A percentile compares a stretch with the other conserved stretches of the same genome.
These are phyloP conservation scores for Areca catechu DNA, from an alignment of 176 grass and related monocot genomes.

Conservation along the genomic window DNA sequence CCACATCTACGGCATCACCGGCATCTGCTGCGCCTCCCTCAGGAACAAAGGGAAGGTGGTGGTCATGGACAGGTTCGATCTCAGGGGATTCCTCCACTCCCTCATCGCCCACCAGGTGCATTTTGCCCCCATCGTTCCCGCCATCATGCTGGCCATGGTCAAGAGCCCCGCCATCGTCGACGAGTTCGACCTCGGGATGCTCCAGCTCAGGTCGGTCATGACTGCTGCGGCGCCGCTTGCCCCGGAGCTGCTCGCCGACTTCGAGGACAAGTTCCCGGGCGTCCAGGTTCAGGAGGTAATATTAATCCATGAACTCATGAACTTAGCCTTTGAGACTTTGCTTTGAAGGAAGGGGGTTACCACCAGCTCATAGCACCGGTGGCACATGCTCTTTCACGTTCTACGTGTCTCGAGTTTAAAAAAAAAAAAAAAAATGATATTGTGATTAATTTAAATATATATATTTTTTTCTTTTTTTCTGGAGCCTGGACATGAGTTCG, in stretches of 20 bases:
- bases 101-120: slow-evolving; percentile 48
- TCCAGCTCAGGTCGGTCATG: slow-evolving; percentile 64
- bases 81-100: slow-evolving; percentile 41
- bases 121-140: slow-evolving; percentile 69
- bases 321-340: too few relatives aligned
- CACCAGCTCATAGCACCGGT: too few relatives aligned
- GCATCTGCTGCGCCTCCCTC: slow-evolving; percentile 71
- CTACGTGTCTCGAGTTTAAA: too few relatives aligned
- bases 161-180: slow-evolving; percentile 36
- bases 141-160: slow-evolving; percentile 83
- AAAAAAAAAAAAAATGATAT: too few relatives aligned
- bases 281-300: slow-evolving; percentile 71
- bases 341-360: too few relatives aligned
- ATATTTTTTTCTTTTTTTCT: too few relatives aligned
- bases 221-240: slow-evolving; percentile 69
- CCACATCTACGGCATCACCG: slow-evolving; percentile 92
- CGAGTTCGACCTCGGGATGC: slow-evolving; percentile 37
- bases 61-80: slow-evolving; percentile 77
- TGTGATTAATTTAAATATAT: too few relatives aligned
- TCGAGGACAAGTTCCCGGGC: slow-evolving; percentile 49
- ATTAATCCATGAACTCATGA: neutral
- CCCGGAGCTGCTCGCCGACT: slow-evolving; percentile 48
- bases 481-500: too few relatives aligned
- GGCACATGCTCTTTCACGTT: too few relatives aligned
- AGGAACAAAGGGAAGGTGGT: slow-evolving; percentile 83